Evolutionary conservation across 768 basidiomycete species (phyloP).

Genomic region (Asterophora parasitica): DNA sequence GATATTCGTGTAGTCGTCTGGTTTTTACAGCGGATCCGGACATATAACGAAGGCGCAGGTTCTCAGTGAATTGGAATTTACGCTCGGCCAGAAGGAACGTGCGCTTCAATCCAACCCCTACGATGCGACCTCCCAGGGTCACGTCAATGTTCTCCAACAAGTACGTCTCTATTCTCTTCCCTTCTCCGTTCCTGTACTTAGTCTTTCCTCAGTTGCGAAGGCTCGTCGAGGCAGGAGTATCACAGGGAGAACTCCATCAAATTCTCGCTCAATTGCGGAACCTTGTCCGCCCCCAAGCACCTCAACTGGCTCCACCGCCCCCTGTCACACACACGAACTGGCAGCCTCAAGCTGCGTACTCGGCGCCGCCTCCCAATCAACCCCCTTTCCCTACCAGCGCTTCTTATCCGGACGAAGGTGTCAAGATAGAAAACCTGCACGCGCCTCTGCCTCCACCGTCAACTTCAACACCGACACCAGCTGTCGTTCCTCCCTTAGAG

Average conservation of each 20-base stretch:
- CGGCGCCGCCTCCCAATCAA: constrained; percentile 15
- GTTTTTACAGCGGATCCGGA: constrained; percentile 33
- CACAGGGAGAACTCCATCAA: constrained; percentile 72
- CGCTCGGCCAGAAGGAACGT: constrained; percentile 77
- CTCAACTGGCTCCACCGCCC: constrained; percentile 26
- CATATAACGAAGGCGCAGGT: constrained; percentile 75
- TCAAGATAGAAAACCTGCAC: constrained; percentile 18
- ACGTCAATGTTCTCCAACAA: constrained; percentile 77
- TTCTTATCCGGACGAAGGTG: constrained; percentile 12
- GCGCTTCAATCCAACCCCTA: constrained; percentile 66
- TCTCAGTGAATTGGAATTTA: constrained; percentile 76
- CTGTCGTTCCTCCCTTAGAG: constrained; percentile 31
- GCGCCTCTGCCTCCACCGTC: constrained; percentile 15
- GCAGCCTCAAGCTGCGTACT: constrained; percentile 15
- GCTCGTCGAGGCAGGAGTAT: constrained; percentile 75
- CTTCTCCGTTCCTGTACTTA: constrained; percentile 1
- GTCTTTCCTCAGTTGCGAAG: constrained; percentile 48
- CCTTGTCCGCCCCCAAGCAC: constrained; percentile 42
- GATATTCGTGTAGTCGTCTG: constrained; percentile 21
- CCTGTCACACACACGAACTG: constrained; percentile 17
- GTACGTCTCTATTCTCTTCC: constrained; percentile 36
- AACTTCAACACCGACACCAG: constrained; percentile 26
- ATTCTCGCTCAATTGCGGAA: constrained; percentile 69
- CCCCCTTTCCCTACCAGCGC: constrained; percentile 11
- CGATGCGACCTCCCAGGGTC: constrained; percentile 62